Conservation (phyloP, 345 rosid genomes). For the Camelina neglecta region DNA sequence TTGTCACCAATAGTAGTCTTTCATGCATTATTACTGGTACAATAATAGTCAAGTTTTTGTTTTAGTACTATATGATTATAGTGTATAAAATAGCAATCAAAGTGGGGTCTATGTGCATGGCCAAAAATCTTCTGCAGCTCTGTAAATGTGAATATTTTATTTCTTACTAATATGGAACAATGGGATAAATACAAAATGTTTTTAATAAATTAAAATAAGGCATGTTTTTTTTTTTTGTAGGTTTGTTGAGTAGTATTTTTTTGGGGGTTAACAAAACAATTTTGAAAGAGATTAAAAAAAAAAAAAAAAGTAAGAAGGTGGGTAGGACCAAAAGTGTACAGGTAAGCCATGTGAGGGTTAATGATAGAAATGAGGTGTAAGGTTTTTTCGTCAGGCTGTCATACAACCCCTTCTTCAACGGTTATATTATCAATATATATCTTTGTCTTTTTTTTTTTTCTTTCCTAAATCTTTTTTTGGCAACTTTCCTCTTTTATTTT, state of each 20-base stretch:
- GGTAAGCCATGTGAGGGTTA: constrained; percentile 66
- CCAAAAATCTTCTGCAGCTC: constrained; percentile 39
- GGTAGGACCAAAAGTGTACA: constrained; percentile 50
- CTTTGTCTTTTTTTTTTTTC: background rate
- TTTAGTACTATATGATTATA: constrained; percentile 20
- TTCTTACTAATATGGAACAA: constrained; percentile 1
- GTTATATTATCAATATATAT: constrained; percentile 44
- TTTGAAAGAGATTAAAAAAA: background rate
- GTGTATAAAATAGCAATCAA: constrained; percentile 31
- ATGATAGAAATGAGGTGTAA: constrained; percentile 50
- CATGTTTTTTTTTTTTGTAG: constrained; percentile 18
- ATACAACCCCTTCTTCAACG: constrained; percentile 53
- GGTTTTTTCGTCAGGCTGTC: constrained; percentile 59
- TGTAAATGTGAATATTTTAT: constrained; percentile 32
- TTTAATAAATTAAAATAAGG: constrained; percentile 8
- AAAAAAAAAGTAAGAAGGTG: constrained; percentile 12
- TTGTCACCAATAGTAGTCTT: background rate
- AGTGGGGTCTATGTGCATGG: constrained; percentile 37
- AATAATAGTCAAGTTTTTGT: constrained; percentile 5
- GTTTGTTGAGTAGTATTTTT: background rate
- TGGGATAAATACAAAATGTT: constrained; percentile 18
- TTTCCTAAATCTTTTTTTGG: constrained; percentile 14
- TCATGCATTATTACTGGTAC: constrained; percentile 18
- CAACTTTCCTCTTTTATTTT: constrained; percentile 12
- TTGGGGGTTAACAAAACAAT: background rate